These are phyloP conservation scores for Termitomyces sp. DNA, from an alignment of 768 basidiomycete species.

Conservation along the genomic window DNA sequence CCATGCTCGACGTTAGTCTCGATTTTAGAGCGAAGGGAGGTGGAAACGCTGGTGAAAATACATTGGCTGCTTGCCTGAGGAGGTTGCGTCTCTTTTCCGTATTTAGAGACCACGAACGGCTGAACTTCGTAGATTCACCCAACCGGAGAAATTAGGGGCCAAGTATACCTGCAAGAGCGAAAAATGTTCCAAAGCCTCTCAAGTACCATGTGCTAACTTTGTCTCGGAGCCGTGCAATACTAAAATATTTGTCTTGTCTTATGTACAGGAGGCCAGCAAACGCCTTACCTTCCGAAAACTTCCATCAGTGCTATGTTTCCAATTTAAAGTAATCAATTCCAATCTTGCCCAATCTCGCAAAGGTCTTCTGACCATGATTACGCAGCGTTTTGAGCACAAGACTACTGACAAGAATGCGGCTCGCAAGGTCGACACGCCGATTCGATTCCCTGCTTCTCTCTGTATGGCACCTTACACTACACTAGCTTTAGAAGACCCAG, in stretches of 20 bases:
- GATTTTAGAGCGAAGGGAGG: conserved; percentile 60
- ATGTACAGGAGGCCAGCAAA: conserved; percentile 67
- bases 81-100: conserved; percentile 35
- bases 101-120: neutral
- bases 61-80: conserved; percentile 69
- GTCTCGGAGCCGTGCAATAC: neutral
- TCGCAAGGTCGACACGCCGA: conserved; percentile 78
- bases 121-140: conserved; percentile 58
- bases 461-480: conserved; percentile 90
- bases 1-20: conserved; percentile 86
- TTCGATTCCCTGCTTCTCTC: conserved; percentile 76
- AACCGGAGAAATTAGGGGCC: conserved; percentile 73
- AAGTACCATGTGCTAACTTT: conserved; percentile 33
- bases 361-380: conserved; percentile 1
- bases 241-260: neutral
- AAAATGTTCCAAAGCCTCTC: conserved; percentile 69
- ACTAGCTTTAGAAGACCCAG: conserved; percentile 43
- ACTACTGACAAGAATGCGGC: conserved; percentile 64
- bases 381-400: conserved; percentile 89
- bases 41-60: conserved; percentile 46
- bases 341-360: neutral
- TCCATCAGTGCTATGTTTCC: conserved; percentile 88
- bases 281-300: conserved; percentile 79
- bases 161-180: conserved; percentile 67
- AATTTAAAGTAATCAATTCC: conserved; percentile 69